Conservation (phyloP, 129 eudicot genomes). For the Silybum marianum region DNA sequence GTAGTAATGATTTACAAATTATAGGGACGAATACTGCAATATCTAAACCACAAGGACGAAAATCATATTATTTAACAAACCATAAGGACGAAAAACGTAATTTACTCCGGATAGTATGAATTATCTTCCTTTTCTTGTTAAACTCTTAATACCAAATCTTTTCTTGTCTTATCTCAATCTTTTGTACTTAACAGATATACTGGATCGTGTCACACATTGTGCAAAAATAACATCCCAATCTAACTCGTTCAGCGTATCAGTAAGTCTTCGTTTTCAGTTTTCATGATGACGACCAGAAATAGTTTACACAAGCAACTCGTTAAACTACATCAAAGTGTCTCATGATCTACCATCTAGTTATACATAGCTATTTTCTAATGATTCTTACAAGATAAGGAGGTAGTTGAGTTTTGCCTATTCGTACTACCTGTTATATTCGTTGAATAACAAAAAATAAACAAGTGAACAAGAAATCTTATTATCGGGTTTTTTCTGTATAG, state of each 20-base stretch:
- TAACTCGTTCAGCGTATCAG: slow-evolving; percentile 14
- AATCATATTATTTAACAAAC: no score
- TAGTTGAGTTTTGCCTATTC: background rate
- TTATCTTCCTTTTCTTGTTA: background rate
- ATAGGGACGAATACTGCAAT: no score
- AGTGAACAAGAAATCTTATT: background rate
- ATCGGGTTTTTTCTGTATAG: background rate
- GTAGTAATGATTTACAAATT: no score
- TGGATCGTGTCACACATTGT: slow-evolving; percentile 57
- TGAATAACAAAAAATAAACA: background rate
- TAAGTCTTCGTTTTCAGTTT: background rate
- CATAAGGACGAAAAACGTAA: no score
- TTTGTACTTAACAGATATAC: slow-evolving; percentile 44
- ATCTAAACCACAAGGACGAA: no score
- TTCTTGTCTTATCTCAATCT: slow-evolving; percentile 12
- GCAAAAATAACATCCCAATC: slow-evolving; percentile 36
- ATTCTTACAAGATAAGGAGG: background rate
- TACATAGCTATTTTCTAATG: background rate
- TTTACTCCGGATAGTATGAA: no score
- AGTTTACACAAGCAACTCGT: background rate
- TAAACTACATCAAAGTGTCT: background rate
- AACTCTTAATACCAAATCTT: background rate
- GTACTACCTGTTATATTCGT: background rate
- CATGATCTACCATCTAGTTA: background rate
- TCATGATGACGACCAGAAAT: background rate